phyloP scores from a whole-genome alignment of 2,329 filamentous ascomycete species.

The Cladosporium colombiae region DNA sequence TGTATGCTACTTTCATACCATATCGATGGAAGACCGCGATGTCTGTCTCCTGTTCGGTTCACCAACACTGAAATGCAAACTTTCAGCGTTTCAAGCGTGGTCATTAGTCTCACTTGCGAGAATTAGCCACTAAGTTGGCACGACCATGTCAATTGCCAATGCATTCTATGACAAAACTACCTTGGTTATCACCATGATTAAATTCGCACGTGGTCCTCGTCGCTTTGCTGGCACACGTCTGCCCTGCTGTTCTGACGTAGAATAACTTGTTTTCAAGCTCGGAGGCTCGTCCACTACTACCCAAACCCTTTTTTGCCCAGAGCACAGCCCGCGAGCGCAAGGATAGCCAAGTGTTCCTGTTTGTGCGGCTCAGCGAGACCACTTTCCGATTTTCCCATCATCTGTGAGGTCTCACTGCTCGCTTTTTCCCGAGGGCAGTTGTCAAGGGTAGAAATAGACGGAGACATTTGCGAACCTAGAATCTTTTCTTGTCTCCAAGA shows the following conservation, averaged over 20 bases:
- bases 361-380: constrained; percentile 1
- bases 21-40: not conserved
- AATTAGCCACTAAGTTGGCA: not conserved
- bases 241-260: not conserved
- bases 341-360: constrained; percentile 8
- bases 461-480: not conserved
- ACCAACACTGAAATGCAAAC: not conserved
- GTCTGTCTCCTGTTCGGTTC: not conserved
- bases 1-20: not conserved
- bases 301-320: not conserved
- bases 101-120: not conserved
- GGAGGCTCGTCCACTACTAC: not conserved
- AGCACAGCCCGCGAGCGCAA: not conserved
- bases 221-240: not conserved
- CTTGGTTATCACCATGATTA: not conserved
- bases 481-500: not conserved
- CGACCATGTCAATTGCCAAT: not conserved
- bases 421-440: not conserved
- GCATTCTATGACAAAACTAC: not conserved
- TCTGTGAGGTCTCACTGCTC: not conserved
- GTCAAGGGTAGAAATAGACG: not conserved
- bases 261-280: not conserved
- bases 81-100: not conserved
- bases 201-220: not conserved
- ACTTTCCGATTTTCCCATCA: not conserved